phyloP scores from a whole-genome alignment of 768 basidiomycete species.

The Trametes coccinea region DNA sequence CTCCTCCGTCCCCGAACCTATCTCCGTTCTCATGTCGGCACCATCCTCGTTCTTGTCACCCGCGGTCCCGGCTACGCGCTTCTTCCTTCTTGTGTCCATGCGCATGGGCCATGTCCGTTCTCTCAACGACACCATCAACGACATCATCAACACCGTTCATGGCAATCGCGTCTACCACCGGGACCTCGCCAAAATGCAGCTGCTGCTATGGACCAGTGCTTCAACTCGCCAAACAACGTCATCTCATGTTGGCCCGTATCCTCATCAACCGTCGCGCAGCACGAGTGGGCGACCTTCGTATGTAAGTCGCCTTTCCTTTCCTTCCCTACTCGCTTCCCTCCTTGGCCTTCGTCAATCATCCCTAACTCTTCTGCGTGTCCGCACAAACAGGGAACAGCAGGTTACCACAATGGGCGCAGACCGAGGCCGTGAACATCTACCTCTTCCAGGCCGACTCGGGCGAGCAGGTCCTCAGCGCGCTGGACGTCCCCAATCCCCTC shows the following conservation, averaged over 20 bases:
- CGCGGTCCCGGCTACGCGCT: background rate
- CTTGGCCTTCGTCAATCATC: background rate
- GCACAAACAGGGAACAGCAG: constrained; percentile 67
- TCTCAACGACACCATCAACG: background rate
- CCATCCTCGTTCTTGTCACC: no score
- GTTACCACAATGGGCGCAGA: constrained; percentile 64
- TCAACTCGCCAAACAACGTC: constrained; percentile 65
- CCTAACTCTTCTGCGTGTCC: constrained; percentile 13
- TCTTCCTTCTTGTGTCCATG: background rate
- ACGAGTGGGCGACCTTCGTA: constrained; percentile 73
- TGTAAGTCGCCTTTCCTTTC: constrained; percentile 53
- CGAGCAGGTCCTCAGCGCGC: constrained; percentile 45
- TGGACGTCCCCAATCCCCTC: constrained; percentile 44
- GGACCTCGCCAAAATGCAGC: constrained; percentile 27
- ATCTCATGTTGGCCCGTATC: constrained; percentile 74
- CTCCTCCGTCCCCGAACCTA: background rate
- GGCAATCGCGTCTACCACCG: no score
- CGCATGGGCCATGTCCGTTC: background rate
- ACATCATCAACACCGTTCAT: background rate
- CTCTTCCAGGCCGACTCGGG: constrained; percentile 75
- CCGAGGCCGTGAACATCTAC: constrained; percentile 68
- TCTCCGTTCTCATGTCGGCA: background rate
- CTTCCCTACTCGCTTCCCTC: constrained; percentile 16
- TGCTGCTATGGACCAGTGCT: constrained; percentile 48
- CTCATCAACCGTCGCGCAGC: constrained; percentile 62